Percentiles rank a stretch among this genome's conserved stretches.
Conservation (phyloP, 352 stramenopile species). For the Elongisporangium senticosum region DNA sequence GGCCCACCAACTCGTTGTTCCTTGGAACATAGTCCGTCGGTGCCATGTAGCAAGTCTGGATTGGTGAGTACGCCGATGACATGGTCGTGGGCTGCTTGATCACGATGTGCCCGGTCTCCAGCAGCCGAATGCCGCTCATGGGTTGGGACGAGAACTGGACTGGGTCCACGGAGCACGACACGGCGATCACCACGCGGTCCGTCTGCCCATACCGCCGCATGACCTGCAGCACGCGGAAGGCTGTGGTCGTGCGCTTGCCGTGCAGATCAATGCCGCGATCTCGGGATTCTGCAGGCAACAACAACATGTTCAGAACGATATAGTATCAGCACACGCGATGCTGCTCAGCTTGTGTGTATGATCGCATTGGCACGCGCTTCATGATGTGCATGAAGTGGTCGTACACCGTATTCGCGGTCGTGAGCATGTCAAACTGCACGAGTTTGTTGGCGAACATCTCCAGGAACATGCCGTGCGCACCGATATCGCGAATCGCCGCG, state of each 20-base stretch:
- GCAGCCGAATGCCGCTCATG: not conserved
- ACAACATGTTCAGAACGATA: no score
- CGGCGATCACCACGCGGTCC: slow-evolving; percentile 2
- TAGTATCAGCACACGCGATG: no score
- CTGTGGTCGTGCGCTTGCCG: not conserved
- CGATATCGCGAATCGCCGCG: not conserved
- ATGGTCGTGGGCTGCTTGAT: not conserved
- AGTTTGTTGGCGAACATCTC: slow-evolving; percentile 26
- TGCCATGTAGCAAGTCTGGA: slow-evolving; percentile 1
- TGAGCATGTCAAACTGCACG: not conserved
- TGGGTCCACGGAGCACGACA: not conserved
- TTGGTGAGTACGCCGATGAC: not conserved
- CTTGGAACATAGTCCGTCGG: not conserved
- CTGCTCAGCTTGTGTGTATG: not conserved
- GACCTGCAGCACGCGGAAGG: slow-evolving; percentile 6
- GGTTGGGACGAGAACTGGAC: not conserved
- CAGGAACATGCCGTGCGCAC: slow-evolving; percentile 17
- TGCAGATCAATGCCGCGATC: slow-evolving; percentile 4
- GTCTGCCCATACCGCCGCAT: not conserved
- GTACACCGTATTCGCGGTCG: not conserved
- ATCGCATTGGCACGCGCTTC: not conserved
- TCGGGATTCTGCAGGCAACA: not conserved
- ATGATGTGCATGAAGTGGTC: slow-evolving; percentile 1
- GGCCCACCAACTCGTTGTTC: no score
- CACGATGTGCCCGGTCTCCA: not conserved